These are phyloP conservation scores for Curvularia sp. DNA, from an alignment of 2,329 filamentous ascomycete genomes.

Conservation along the genomic window DNA sequence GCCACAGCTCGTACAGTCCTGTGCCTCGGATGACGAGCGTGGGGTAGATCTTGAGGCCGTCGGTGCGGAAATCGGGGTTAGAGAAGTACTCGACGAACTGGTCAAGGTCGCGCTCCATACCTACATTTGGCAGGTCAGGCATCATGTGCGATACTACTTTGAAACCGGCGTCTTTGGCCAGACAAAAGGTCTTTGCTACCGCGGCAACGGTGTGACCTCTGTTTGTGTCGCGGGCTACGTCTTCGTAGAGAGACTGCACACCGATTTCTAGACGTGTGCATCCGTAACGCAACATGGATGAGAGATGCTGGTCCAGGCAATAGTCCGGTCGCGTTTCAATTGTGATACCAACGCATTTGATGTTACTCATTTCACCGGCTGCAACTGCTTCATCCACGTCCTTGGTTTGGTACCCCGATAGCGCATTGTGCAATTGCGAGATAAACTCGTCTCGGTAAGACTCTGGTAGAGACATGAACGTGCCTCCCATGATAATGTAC, in stretches of 20 bases:
- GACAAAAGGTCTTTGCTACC: conserved; percentile 93
- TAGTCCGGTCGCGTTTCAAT: conserved; percentile 98
- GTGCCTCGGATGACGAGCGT: conserved; percentile 97
- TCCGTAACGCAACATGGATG: conserved; percentile 96
- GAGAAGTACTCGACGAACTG: conserved; percentile 99
- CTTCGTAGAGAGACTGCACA: conserved; percentile 96
- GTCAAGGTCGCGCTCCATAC: conserved; percentile 96
- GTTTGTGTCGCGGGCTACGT: conserved; percentile 97
- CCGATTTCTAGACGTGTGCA: conserved; percentile 94
- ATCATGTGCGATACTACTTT: conserved; percentile 99
- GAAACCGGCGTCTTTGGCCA: conserved; percentile 98
- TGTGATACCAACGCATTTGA: conserved; percentile 98
- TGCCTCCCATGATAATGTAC: conserved; percentile 99
- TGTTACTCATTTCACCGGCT: conserved; percentile 93
- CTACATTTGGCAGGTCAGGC: conserved; percentile 97
- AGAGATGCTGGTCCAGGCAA: conserved; percentile 92
- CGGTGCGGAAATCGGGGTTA: conserved; percentile 92
- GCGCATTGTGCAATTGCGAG: conserved; percentile 91
- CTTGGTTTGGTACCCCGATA: conserved; percentile 92
- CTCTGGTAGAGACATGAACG: conserved; percentile 94
- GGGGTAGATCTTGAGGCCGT: conserved; percentile 97
- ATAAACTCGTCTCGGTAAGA: conserved; percentile 94
- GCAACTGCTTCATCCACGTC: conserved; percentile 95
- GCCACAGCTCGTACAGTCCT: conserved; percentile 95
- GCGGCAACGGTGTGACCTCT: conserved; percentile 94